Base-by-base conservation (phyloP, 1,139 yeast species). In the Suhomyces wounanorum region DNA sequence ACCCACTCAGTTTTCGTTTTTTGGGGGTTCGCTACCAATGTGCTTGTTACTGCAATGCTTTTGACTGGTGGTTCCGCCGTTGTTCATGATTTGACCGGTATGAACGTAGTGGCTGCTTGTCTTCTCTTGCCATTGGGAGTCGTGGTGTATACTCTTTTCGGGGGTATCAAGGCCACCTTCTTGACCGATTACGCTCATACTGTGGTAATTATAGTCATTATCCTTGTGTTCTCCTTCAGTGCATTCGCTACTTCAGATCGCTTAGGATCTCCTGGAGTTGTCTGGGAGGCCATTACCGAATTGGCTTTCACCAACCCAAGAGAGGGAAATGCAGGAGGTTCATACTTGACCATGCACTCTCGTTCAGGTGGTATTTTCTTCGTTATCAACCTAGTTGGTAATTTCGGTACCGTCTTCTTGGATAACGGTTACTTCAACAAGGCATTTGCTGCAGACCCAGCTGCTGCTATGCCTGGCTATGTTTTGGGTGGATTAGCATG, bases 351-450 rank as follows among this genome's bases (percentile, higher is more conserved):
- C 39, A 85, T 90, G 87, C 79, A 82, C 58, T 88, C 96, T 3
- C 77, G 78, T 55, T 69, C 79, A 14, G 96, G 95, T 45, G 95
- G 95, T 54, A 85, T 89, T 48, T 90, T 89, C 75, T 84, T 89
- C 58, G 90, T 88, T 39, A 86, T 89, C 64, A 88, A 89, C 69
- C 75, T 88, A 57, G 87, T 89, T 45, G 96, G 96, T 53, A 89
- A 89, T 69, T 89, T 89, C 60, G 96, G 96, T 50, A 89, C 96
- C 21, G 96, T 89, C 21, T 89, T 89, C 66, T 74, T 90, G 63
- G 97, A 90, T 66, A 87, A 87, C 60, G 96, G 96, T 40, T 91
- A 90, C 70, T 90, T 92, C 85, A 87, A 88, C 70, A 87, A 88
- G 70, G 96, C 96, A 6, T 87, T 90, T 67, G 92, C 96, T 44